These are phyloP conservation scores for Alternaria alternata DNA, from an alignment of 2,329 filamentous ascomycete genomes.

Conservation along the genomic window DNA sequence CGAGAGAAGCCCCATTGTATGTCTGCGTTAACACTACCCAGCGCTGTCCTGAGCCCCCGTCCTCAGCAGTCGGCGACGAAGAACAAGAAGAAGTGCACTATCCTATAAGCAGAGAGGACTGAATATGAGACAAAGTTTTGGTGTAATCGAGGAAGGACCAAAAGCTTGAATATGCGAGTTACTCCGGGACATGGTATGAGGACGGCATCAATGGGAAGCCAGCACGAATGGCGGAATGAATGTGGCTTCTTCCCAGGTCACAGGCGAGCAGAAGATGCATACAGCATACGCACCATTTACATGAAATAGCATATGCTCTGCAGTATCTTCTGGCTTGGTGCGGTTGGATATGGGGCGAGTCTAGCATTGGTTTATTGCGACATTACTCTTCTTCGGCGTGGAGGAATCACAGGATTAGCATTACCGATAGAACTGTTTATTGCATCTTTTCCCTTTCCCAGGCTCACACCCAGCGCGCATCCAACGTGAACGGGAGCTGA, in stretches of 20 bases:
- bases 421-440: constrained; percentile 42
- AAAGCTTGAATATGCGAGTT: constrained; percentile 33
- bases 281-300: constrained; percentile 29
- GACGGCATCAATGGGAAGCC: constrained; percentile 10
- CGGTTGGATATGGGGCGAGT: constrained; percentile 26
- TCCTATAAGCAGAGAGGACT: constrained; percentile 32
- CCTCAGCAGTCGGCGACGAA: constrained; percentile 38
- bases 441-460: constrained; percentile 21
- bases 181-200: constrained; percentile 8
- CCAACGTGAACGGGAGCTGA: neutral
- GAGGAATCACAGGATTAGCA: constrained; percentile 36
- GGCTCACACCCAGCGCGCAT: neutral
- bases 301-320: constrained; percentile 23
- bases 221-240: constrained; percentile 6
- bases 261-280: neutral
- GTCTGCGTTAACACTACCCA: constrained; percentile 33
- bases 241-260: constrained; percentile 3
- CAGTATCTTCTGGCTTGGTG: constrained; percentile 30
- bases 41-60: constrained; percentile 53
- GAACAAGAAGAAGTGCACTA: constrained; percentile 40
- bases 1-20: neutral
- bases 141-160: constrained; percentile 29
- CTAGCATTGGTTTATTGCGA: constrained; percentile 31
- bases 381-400: constrained; percentile 41
- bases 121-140: constrained; percentile 19